phyloP scores from a whole-genome alignment of 2,329 filamentous ascomycete genomes.

The Aureobasidium zeae region DNA sequence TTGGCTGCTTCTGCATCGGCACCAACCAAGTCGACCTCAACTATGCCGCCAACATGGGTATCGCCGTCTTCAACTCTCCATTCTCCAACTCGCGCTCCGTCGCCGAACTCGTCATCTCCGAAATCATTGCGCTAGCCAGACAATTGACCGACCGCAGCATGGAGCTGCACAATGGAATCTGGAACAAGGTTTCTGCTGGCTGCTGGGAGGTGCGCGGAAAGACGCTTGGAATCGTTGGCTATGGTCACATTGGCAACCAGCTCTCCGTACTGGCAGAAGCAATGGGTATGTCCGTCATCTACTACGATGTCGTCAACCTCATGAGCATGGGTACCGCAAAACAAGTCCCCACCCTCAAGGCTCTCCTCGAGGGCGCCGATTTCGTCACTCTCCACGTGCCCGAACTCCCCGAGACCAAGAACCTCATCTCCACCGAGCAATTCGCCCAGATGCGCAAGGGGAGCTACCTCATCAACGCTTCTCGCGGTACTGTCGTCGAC shows the following conservation, averaged over 20 bases:
- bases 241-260: slow-evolving; percentile 95
- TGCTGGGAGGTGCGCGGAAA: slow-evolving; percentile 99
- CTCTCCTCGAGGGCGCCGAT: slow-evolving; percentile 69
- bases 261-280: slow-evolving; percentile 90
- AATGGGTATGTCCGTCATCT: slow-evolving; percentile 97
- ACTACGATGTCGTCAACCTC: slow-evolving; percentile 88
- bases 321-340: slow-evolving; percentile 87
- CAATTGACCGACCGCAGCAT: slow-evolving; percentile 88
- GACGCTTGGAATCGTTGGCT: slow-evolving; percentile 91
- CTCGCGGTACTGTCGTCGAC: slow-evolving; percentile 85
- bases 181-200: slow-evolving; percentile 95
- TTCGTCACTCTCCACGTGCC: slow-evolving; percentile 94
- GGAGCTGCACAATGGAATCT: slow-evolving; percentile 87
- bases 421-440: slow-evolving; percentile 75
- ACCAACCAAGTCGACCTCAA: slow-evolving; percentile 90
- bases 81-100: slow-evolving; percentile 97
- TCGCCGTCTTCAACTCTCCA: slow-evolving; percentile 97
- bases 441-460: slow-evolving; percentile 86
- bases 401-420: slow-evolving; percentile 82
- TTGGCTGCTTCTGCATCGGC: slow-evolving; percentile 98
- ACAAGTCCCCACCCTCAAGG: slow-evolving; percentile 70
- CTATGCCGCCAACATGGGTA: slow-evolving; percentile 72
- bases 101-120: slow-evolving; percentile 87
- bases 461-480: slow-evolving; percentile 92
- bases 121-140: slow-evolving; percentile 84